These are phyloP conservation scores for Naganishia cerealis DNA, from an alignment of 1,284 basidiomycete genomes.

Conservation along the genomic window DNA sequence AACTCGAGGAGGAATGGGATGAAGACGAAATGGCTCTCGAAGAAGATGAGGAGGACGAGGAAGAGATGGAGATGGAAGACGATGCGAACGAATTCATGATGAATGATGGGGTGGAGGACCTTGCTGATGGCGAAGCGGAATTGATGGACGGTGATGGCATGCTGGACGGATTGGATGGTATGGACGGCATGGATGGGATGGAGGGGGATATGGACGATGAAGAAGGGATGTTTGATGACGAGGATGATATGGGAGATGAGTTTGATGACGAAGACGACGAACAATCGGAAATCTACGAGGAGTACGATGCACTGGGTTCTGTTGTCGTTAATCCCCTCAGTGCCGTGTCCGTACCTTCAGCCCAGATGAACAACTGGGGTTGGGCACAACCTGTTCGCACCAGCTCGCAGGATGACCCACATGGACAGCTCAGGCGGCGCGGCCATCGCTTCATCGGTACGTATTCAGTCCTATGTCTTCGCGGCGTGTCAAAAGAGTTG, in stretches of 20 bases:
- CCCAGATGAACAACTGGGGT: constrained; percentile 32
- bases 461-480: background rate
- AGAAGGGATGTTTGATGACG: constrained; percentile 30
- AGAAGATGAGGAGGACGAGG: constrained; percentile 41
- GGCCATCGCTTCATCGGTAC: constrained; percentile 27
- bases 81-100: constrained; percentile 56
- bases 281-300: constrained; percentile 28
- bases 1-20: constrained; percentile 52
- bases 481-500: background rate
- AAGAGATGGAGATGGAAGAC: constrained; percentile 48
- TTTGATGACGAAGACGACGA: constrained; percentile 20
- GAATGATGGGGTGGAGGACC: constrained; percentile 71
- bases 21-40: constrained; percentile 60
- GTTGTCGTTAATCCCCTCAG: constrained; percentile 29
- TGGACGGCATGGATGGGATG: constrained; percentile 20
- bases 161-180: constrained; percentile 15
- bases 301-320: constrained; percentile 29
- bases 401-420: constrained; percentile 17
- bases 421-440: constrained; percentile 21
- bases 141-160: constrained; percentile 72
- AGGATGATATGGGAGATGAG: constrained; percentile 29
- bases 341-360: constrained; percentile 15
- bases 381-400: constrained; percentile 32
- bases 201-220: constrained; percentile 33
- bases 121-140: constrained; percentile 77